phyloP scores from a whole-genome alignment of 2,329 filamentous ascomycete species.

The Grosmannia serpens region DNA sequence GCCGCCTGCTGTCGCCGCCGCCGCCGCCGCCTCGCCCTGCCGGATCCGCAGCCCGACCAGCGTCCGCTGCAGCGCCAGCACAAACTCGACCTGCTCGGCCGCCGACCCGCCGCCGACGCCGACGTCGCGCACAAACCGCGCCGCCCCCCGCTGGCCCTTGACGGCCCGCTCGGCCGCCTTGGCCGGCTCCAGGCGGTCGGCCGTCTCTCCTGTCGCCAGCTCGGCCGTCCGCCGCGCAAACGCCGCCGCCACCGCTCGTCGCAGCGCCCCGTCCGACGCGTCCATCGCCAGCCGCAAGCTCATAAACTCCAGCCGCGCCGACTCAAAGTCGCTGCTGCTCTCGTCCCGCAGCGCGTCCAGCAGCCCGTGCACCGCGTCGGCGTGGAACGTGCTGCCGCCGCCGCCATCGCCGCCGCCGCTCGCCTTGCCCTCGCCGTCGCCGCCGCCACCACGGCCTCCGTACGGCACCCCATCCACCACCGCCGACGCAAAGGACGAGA shows the following conservation, averaged over 20 bases:
- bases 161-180: constrained; percentile 56
- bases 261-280: constrained; percentile 79
- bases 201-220: constrained; percentile 49
- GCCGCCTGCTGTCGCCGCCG: constrained; percentile 27
- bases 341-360: constrained; percentile 70
- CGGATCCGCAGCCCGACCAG: constrained; percentile 41
- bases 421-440: neutral
- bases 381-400: constrained; percentile 56
- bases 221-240: constrained; percentile 74
- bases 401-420: constrained; percentile 6
- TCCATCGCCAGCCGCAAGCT: constrained; percentile 84
- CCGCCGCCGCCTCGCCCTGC: neutral
- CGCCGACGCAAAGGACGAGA: constrained; percentile 64
- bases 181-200: constrained; percentile 44
- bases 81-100: constrained; percentile 74
- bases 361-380: constrained; percentile 78
- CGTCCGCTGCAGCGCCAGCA: constrained; percentile 72
- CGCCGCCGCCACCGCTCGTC: constrained; percentile 72
- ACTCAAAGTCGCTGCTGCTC: constrained; percentile 66
- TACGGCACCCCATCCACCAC: constrained; percentile 14
- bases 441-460: neutral
- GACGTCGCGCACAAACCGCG: constrained; percentile 28
- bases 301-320: constrained; percentile 78
- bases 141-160: constrained; percentile 38
- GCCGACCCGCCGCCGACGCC: constrained; percentile 40